Base-by-base conservation (phyloP, 2,329 filamentous ascomycete genomes). In the Arthroderma sp. region DNA sequence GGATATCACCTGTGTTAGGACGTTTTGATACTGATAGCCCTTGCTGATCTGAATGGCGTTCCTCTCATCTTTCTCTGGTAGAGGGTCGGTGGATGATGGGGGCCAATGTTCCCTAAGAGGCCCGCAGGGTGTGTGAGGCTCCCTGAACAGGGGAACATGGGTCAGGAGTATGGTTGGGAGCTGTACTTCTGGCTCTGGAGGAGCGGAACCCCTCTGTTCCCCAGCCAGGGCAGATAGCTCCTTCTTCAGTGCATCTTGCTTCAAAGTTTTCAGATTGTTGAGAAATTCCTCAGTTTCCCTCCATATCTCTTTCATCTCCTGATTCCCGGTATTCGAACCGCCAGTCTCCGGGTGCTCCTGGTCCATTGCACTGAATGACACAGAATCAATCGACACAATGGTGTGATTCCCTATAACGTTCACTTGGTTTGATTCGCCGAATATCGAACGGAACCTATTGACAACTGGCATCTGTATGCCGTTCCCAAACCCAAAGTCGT, bases 11-110 rank as follows among this genome's bases (percentile, higher is more conserved):
- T 85, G 82, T 54, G 81, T 86, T 25, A 98, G 81, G 2, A 96
- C 91, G 65, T 96, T 98, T 70, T 97, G 91, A 67, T 98, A 98
- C 70, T 98, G 93, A 67, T 96, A 96, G 13, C 93, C 93, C 15
- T 77, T 79, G 8, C 81, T 75, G 15, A 98, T 83, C 1, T 80
- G 79, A 59, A 98, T 87, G 23, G 91, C 84, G 63, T 93, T 94
- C 57, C 82, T 79, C 51, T 87, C 77, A 65, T 94, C 88, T 2
- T 74, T 70, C 61, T 78, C 73, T 17, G 76, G 65, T 0, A 70
- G 74, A 64, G 86, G 79, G 5, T 82, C 82, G 56, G 81, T 79
- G 1, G 81, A 77, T 0, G 82, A 76, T 0, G 87, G 88, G 1
- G 89, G 89, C 76, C 84, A 91, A 62, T 82, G 86, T 73, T 98